These are phyloP conservation scores for Murraya paniculata DNA, from an alignment of 345 rosid species.

Conservation along the genomic window DNA sequence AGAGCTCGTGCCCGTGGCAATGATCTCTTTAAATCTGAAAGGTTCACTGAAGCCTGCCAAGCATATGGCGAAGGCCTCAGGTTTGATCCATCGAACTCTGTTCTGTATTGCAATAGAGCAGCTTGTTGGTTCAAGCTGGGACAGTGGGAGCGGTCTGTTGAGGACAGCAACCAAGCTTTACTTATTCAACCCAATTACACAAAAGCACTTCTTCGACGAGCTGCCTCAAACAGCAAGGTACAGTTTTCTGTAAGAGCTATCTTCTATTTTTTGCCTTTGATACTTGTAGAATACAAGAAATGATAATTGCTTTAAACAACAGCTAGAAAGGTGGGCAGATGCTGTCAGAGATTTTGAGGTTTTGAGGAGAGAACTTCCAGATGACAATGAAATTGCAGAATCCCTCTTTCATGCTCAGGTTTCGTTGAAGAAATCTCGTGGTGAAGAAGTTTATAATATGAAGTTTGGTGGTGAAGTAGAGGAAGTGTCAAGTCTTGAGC, in stretches of 20 bases:
- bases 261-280: background rate
- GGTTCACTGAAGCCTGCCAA: constrained; percentile 92
- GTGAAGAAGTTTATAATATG: constrained; percentile 88
- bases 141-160: constrained; percentile 73
- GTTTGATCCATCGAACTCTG: constrained; percentile 76
- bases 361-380: constrained; percentile 74
- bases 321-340: constrained; percentile 90
- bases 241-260: constrained; percentile 1
- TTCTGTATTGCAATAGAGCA: constrained; percentile 79
- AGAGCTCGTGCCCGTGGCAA: constrained; percentile 84
- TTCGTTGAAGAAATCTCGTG: constrained; percentile 85
- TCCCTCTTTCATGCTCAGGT: constrained; percentile 92
- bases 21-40: constrained; percentile 90
- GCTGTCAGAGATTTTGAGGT: constrained; percentile 86
- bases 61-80: constrained; percentile 89
- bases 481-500: constrained; percentile 63
- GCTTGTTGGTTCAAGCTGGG: constrained; percentile 93
- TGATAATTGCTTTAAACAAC: constrained; percentile 21
- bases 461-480: constrained; percentile 97
- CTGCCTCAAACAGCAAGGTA: constrained; percentile 86
- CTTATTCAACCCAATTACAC: constrained; percentile 63
- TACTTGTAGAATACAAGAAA: background rate
- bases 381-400: constrained; percentile 80
- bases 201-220: constrained; percentile 84
- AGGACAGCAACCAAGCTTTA: constrained; percentile 80